Evolutionary conservation across 257 asterid species (phyloP).

Genomic region (Solanum raphanifolium): DNA sequence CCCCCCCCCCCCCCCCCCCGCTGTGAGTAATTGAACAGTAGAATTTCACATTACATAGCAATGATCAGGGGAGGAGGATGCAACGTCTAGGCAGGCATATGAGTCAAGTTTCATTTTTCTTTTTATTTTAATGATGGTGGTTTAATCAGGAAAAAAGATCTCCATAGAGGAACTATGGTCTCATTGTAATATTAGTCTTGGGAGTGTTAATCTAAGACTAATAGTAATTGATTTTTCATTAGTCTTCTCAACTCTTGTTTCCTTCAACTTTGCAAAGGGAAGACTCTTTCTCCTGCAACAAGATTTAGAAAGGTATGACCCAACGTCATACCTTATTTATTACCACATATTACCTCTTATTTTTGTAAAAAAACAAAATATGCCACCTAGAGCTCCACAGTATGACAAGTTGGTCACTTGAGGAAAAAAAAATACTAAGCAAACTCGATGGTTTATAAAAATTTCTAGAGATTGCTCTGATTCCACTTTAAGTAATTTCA

Average conservation of each 20-base stretch:
- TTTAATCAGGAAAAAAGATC: background rate
- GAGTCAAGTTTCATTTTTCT: background rate
- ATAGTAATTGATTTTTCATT: background rate
- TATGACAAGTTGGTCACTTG: background rate
- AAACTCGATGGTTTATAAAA: background rate
- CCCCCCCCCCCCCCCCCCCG: too few relatives aligned
- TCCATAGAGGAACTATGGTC: background rate
- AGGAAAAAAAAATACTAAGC: background rate
- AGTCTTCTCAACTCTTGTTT: background rate
- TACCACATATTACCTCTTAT: background rate
- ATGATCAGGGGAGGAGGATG: background rate
- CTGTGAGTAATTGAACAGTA: background rate
- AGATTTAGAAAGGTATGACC: background rate
- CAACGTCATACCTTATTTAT: background rate
- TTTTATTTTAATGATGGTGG: background rate
- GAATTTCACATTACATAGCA: background rate
- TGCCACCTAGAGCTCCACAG: background rate
- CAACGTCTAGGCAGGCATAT: background rate
- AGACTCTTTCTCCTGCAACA: background rate
- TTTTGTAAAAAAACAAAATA: background rate
- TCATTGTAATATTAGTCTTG: background rate
- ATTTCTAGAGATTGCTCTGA: background rate
- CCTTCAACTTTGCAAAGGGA: background rate
- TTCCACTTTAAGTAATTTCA: background rate
- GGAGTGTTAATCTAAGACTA: too few relatives aligned